These are phyloP conservation scores for Avena eriantha DNA, from an alignment of 176 grass and related monocot species.

Conservation along the genomic window DNA sequence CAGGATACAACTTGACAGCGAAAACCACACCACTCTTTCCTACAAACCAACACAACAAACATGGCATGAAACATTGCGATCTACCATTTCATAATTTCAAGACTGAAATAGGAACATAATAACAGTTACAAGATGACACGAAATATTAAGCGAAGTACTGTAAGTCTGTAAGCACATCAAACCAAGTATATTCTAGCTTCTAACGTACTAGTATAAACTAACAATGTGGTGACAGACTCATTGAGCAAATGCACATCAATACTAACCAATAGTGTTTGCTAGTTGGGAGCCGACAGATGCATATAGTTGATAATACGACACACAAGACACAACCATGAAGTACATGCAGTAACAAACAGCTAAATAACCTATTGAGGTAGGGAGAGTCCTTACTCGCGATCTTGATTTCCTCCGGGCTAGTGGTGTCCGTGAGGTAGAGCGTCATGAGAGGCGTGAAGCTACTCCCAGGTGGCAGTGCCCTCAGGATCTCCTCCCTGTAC, in stretches of 20 bases:
- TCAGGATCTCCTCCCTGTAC: constrained; percentile 75
- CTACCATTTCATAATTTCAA: neutral
- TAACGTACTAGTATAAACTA: neutral
- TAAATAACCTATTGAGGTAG: neutral
- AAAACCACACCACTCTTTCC: constrained; percentile 77
- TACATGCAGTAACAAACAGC: neutral
- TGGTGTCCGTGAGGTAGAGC: constrained; percentile 89
- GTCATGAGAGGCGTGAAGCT: constrained; percentile 84
- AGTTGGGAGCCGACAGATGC: neutral
- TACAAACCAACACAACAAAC: constrained; percentile 36
- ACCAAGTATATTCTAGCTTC: constrained; percentile 4
- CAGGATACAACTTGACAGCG: constrained; percentile 91
- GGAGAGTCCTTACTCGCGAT: constrained; percentile 58
- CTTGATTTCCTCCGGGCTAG: constrained; percentile 78
- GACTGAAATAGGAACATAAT: neutral
- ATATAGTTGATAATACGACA: neutral
- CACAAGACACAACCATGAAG: neutral
- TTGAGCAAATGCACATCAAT: neutral
- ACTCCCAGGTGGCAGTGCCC: constrained; percentile 51
- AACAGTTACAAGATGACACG: neutral
- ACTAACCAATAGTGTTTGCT: neutral
- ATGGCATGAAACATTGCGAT: constrained; percentile 33
- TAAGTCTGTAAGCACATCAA: constrained; percentile 14
- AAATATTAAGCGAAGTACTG: neutral
- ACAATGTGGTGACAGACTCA: neutral